A percentile compares a stretch with the other conserved stretches of the same genome.
These are phyloP conservation scores for Trametes hirsuta DNA, from an alignment of 1,284 basidiomycete species.

Conservation along the genomic window DNA sequence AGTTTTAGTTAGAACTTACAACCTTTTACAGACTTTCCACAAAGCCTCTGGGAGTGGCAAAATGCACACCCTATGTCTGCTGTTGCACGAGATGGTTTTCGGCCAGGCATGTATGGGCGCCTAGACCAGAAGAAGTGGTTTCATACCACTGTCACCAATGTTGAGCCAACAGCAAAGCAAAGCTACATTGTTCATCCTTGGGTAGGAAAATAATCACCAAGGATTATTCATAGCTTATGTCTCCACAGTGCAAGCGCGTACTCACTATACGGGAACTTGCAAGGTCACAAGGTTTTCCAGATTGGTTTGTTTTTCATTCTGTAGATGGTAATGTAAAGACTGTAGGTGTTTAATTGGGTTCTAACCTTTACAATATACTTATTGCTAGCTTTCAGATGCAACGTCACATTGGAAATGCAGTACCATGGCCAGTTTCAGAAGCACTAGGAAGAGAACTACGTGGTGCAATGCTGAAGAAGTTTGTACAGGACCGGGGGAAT, in stretches of 20 bases:
- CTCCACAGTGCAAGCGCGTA: slow-evolving; percentile 58
- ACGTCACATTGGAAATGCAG: slow-evolving; percentile 77
- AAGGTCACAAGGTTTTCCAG: slow-evolving; percentile 77
- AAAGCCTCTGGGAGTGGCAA: slow-evolving; percentile 53
- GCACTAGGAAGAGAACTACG: slow-evolving; percentile 67
- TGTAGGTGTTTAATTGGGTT: slow-evolving; percentile 42
- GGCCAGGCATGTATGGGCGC: slow-evolving; percentile 62
- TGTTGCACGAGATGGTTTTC: slow-evolving; percentile 50
- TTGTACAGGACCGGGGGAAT: slow-evolving; percentile 43
- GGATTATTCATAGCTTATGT: background rate
- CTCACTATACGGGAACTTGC: slow-evolving; percentile 75
- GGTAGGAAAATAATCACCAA: slow-evolving; percentile 39
- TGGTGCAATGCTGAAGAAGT: slow-evolving; percentile 51
- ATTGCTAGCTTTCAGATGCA: slow-evolving; percentile 54
- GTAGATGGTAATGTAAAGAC: slow-evolving; percentile 54
- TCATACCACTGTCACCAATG: slow-evolving; percentile 72
- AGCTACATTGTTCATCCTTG: slow-evolving; percentile 65
- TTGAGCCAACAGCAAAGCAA: slow-evolving; percentile 76
- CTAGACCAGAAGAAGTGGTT: slow-evolving; percentile 58
- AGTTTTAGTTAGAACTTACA: slow-evolving; percentile 36
- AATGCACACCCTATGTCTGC: slow-evolving; percentile 58
- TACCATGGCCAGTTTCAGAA: slow-evolving; percentile 61
- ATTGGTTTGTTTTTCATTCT: slow-evolving; percentile 64
- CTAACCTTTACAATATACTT: background rate
- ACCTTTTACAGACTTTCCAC: slow-evolving; percentile 24